phyloP scores from a whole-genome alignment of 352 stramenopile species.

The Phytophthora sansomeana region DNA sequence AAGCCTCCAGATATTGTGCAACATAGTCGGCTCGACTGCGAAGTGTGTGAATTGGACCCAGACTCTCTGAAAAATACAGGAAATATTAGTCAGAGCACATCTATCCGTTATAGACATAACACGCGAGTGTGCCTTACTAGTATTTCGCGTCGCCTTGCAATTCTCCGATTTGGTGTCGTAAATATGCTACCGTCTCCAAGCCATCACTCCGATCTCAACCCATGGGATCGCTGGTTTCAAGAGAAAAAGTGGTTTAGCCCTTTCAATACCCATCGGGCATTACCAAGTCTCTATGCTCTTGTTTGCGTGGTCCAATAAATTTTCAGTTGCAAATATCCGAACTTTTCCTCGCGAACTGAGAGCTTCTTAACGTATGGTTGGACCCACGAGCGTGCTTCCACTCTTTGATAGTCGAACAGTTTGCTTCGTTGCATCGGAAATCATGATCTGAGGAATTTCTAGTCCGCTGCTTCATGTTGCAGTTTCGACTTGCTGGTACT shows the following conservation, averaged over 20 bases:
- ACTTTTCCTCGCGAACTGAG: slow-evolving; percentile 8
- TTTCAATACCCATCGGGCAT: not conserved
- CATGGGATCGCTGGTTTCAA: not conserved
- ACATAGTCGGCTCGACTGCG: slow-evolving; percentile 9
- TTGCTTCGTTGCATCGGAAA: not conserved
- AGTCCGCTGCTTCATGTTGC: not conserved
- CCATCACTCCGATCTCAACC: slow-evolving; percentile 1
- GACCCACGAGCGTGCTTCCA: not conserved
- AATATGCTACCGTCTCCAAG: slow-evolving; percentile 1
- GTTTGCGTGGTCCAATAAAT: too few relatives aligned
- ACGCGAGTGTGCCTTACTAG: not conserved
- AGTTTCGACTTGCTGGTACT: not conserved
- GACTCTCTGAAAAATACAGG: not conserved
- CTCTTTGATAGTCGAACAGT: not conserved
- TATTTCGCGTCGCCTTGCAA: slow-evolving; percentile 1
- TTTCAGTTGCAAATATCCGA: too few relatives aligned
- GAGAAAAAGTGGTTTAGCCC: not conserved
- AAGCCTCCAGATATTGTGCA: slow-evolving; percentile 16
- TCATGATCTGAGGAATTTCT: not conserved
- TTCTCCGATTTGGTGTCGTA: not conserved
- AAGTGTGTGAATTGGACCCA: slow-evolving; percentile 18
- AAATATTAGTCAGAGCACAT: not conserved
- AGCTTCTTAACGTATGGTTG: not conserved
- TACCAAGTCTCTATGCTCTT: too few relatives aligned
- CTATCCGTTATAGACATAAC: not conserved